Base-by-base conservation (phyloP, 2,329 filamentous ascomycete genomes). In the Pyrenochaeta sp. region DNA sequence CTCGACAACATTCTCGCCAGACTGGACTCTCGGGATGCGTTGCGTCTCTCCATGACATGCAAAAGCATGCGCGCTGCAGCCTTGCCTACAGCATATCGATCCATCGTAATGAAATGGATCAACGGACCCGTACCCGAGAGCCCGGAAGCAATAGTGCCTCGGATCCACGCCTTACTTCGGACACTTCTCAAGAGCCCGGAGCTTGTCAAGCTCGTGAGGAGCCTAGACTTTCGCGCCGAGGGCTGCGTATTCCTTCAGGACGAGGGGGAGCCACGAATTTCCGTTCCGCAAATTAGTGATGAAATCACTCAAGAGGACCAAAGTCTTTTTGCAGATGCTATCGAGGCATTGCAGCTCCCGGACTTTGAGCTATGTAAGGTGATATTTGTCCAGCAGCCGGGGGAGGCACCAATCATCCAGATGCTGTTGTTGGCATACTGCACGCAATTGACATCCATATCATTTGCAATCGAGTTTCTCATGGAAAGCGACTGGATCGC, bases 1-100 rank as follows among this genome's bases (percentile, higher is more conserved):
- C 18, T 42, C 6, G 39, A 42, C 6, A 21, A 4, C 24, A 35
- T 42, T 21, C 18, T 42, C 18, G n/a, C 30, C 7, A n/a, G 23
- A 22, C 22, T 42, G 22, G 23, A 22, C 2, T 29, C 11, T 7
- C 19, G 24, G 7, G 39, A 23, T 28, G 31, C 24, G n/a, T 18
- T 27, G 13, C 28, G 23, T 19, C 23, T 42, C 10, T 26, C 31
- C 7, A 23, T 22, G 15, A 35, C 39, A 29, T 35, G 39, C 23
- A 42, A 35, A 21, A 3, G 18, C 11, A 30, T 42, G 18, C 18
- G 34, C 24, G 24, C 39, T 6, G 31, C 22, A 8, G 31, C 31
- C 24, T 13, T 36, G 18, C 24, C 40, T 3, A 22, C 22, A 15
- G 31, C 31, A 6, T 36, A 36, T 26, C 24, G 30, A 11, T 29